phyloP scores from a whole-genome alignment of 768 basidiomycete species.

The Albatrellus ellisii region DNA sequence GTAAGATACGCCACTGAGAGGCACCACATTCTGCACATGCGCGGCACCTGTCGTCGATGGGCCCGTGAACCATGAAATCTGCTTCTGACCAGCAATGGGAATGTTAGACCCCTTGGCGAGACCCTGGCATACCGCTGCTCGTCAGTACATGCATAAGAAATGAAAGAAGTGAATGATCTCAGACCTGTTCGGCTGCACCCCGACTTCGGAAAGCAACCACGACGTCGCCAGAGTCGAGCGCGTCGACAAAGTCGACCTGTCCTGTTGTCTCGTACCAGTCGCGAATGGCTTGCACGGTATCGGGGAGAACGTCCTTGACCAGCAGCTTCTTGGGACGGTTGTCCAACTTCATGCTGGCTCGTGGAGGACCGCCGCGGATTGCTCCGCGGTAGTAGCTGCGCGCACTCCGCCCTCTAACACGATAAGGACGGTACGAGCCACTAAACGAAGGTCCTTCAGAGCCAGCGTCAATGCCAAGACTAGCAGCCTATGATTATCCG shows the following conservation, averaged over 20 bases:
- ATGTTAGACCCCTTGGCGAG: constrained; percentile 60
- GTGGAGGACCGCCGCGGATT: constrained; percentile 51
- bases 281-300: constrained; percentile 45
- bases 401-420: constrained; percentile 53
- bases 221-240: constrained; percentile 39
- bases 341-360: constrained; percentile 78
- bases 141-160: not conserved
- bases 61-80: constrained; percentile 52
- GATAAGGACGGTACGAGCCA: constrained; percentile 29
- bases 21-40: constrained; percentile 13
- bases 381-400: constrained; percentile 47
- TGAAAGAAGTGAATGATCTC: constrained; percentile 13
- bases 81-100: constrained; percentile 49
- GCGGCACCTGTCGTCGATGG: constrained; percentile 13
- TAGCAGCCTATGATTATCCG: constrained; percentile 41
- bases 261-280: constrained; percentile 81
- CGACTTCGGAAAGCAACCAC: constrained; percentile 63
- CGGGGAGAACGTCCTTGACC: constrained; percentile 51
- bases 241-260: constrained; percentile 54
- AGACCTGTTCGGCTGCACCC: constrained; percentile 64
- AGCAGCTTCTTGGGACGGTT: constrained; percentile 75
- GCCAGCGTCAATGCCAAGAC: constrained; percentile 43
- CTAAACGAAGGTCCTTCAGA: constrained; percentile 24
- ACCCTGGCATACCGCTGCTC: constrained; percentile 29
- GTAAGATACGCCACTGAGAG: constrained; percentile 9